A percentile compares a stretch with the other conserved stretches of the same genome.
Conservation (phyloP, 768 basidiomycete genomes). For the Hygrocybe coccinea region DNA sequence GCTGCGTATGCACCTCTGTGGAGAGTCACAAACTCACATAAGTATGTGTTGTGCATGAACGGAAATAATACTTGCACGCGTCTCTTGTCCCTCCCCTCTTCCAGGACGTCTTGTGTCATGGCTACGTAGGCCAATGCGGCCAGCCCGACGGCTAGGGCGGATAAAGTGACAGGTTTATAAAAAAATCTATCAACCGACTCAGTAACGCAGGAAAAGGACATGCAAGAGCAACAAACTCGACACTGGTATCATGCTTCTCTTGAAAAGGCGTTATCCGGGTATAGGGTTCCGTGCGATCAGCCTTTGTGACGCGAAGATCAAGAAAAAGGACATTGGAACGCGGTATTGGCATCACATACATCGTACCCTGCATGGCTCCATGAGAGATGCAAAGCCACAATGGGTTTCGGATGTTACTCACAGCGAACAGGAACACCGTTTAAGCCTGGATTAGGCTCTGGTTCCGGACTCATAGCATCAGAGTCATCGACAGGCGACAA, state of each 20-base stretch:
- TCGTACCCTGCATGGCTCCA: slow-evolving; percentile 63
- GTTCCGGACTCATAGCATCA: slow-evolving; percentile 48
- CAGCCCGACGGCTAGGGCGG: slow-evolving; percentile 63
- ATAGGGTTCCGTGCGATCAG: slow-evolving; percentile 78
- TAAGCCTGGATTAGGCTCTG: slow-evolving; percentile 69
- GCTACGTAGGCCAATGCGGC: slow-evolving; percentile 74
- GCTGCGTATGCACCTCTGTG: slow-evolving; percentile 73
- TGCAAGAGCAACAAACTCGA: slow-evolving; percentile 54
- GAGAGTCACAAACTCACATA: slow-evolving; percentile 11
- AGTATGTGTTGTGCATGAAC: slow-evolving; percentile 4
- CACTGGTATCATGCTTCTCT: slow-evolving; percentile 74
- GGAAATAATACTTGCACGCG: slow-evolving; percentile 56
- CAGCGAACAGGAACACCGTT: slow-evolving; percentile 75
- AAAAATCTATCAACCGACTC: slow-evolving; percentile 57
- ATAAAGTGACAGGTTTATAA: slow-evolving; percentile 78
- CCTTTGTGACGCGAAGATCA: slow-evolving; percentile 41
- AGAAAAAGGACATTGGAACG: slow-evolving; percentile 17
- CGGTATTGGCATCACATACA: slow-evolving; percentile 46
- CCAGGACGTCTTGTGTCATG: slow-evolving; percentile 76
- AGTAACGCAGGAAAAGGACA: slow-evolving; percentile 11
- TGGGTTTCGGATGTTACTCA: slow-evolving; percentile 39
- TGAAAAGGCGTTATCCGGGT: slow-evolving; percentile 81
- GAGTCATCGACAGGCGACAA: slow-evolving; percentile 59
- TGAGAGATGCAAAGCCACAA: slow-evolving; percentile 13
- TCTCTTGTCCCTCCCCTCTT: slow-evolving; percentile 77